A percentile compares a stretch with the other conserved stretches of the same genome.
Conservation (phyloP, 176 grass and related monocot species). For the Miscanthus lutarioriparius region DNA sequence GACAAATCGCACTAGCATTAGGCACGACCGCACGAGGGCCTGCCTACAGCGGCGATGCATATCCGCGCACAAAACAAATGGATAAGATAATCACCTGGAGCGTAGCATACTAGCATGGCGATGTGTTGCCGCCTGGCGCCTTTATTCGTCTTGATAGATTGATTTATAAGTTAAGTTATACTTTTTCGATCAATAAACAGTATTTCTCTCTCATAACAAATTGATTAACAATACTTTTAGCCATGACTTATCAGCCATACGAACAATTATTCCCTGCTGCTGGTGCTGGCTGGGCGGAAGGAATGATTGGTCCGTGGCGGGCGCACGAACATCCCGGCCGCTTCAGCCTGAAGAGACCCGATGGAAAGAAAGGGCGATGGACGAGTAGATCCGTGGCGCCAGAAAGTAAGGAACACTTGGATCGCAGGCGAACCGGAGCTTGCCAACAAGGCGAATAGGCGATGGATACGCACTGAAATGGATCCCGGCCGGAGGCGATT, state of each 20-base stretch:
- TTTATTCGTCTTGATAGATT: too few relatives aligned
- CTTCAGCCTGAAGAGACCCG: conserved; percentile 13
- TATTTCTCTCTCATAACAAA: too few relatives aligned
- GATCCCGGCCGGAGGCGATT: neutral
- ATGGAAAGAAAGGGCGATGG: neutral
- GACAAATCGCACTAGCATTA: neutral
- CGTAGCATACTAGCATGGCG: too few relatives aligned
- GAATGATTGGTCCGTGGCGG: neutral
- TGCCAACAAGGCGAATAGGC: conserved; percentile 2
- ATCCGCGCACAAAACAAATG: too few relatives aligned
- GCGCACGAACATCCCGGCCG: neutral
- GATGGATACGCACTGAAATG: neutral
- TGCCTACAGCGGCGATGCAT: neutral
- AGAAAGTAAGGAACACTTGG: neutral
- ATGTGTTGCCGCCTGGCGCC: neutral
- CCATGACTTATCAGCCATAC: too few relatives aligned
- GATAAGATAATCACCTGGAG: conserved; percentile 4
- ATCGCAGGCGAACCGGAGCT: neutral
- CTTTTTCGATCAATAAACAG: too few relatives aligned
- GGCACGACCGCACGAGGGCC: neutral
- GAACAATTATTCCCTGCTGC: too few relatives aligned
- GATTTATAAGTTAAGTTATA: too few relatives aligned
- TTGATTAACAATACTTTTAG: too few relatives aligned
- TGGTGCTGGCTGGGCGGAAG: neutral
- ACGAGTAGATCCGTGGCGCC: neutral